Base-by-base conservation (phyloP, 371 early-diverging fungal species). In the Mortierella sp. region DNA sequence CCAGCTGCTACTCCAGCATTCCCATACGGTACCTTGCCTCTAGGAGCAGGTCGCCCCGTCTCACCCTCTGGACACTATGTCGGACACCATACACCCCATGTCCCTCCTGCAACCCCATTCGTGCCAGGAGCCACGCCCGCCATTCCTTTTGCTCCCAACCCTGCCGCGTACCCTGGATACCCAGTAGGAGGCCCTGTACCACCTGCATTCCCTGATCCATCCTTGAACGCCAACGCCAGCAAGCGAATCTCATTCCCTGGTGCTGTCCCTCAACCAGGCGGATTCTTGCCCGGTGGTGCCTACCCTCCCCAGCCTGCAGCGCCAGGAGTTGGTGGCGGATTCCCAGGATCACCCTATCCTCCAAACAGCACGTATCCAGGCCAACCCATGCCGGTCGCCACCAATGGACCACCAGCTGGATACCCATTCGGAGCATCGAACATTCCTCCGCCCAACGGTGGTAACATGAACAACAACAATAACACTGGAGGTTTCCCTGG, bases 1-100 rank as follows among this genome's bases (percentile, higher is more conserved):
- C 57, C 65, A 57, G 61, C 65, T 1, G 40, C 57, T 24, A 63
- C 57, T 5, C 54, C 43, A 12, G 67, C 57, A 53, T 67, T 67
- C 31, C 74, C 68, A 12, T 72, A 72, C 24, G 67, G 67, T n/a
- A 64, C 61, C 8, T 29, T 62, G 31, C 57, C 63, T 3, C 54
- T 53, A 31, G 74, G 63, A 34, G 68, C 57, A 34, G 55, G 43
- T 24, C 67, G 61, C 5, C 74, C 74, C 6, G 44, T 67, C 2
- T 72, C 73, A 16, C 73, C 73, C 8, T 43, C 48, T 24, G 49
- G 40, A 14, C 73, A 65, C 19, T 72, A 62, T 55, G 67, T 47
- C 0, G 67, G 73, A 0, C 73, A 72, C 43, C 73, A 65, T 27
- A 67, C 74, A 2, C 74, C 74, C 31, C 67, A 63, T 6, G 25